Evolutionary conservation across 768 basidiomycete genomes (phyloP), one percentile per base, ranked within the genome.

Genomic region (Boletus sp.): DNA sequence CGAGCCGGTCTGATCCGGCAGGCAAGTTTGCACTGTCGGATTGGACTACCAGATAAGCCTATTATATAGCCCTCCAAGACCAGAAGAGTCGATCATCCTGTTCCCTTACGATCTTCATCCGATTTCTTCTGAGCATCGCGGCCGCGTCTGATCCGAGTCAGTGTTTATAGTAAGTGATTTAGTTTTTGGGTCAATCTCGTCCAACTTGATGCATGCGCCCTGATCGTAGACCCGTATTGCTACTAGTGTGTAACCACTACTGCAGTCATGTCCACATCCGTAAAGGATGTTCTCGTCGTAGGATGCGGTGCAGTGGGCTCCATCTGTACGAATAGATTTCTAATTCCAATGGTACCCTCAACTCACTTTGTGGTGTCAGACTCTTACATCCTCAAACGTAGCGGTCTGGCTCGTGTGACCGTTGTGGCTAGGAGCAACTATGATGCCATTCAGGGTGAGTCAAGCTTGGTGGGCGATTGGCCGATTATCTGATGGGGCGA

Each of bases 371-470:
- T 40, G n/a, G 1, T 52, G 4, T 3, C 30, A 87, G 85, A 85
- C 64, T 78, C 84, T 1, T 74, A 80, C 50, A 76, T 86, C 52
- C 72, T 87, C 20, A 76, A 83, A 58, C 73, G 80, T 56, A 82
- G 84, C 62, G 81, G 83, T 11, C 73, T 79, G 32, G 86, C 80
- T 1, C 77, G 81, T 28, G 83, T 92, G 9, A 91, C 90, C 1
- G 85, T 77, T 17, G 86, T 92, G 1, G 90, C 89, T 2, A 72
- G 90, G 54, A 83, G 88, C 50, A 89, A 90, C 57, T 87, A 82
- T 65, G 78, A 83, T 12, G 71, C 75, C 2, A 77, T 84, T 12
- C 74, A 77, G n/a, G 73, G 84, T 83, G 52, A 57, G 71, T 58
- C 17, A 28, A 24, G 52, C 2, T 45, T 12, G 28, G 30, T 45